These are phyloP conservation scores for Pinus tabuliformis DNA, from an alignment of 75 land plant genomes.

Conservation along the genomic window DNA sequence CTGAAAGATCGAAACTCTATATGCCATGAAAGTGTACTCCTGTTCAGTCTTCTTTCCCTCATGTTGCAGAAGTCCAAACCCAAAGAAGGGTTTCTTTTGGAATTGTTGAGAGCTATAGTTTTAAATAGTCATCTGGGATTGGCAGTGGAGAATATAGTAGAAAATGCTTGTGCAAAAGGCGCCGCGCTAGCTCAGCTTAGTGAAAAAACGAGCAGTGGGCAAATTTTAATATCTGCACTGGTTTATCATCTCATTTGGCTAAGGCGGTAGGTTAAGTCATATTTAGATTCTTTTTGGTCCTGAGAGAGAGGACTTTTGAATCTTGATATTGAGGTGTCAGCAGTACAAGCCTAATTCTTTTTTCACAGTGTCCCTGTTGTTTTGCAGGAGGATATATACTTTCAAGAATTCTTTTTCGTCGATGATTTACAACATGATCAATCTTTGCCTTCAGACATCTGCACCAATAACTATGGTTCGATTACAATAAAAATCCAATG, in stretches of 20 bases:
- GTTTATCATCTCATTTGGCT: conserved; percentile 50
- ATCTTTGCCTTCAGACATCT: conserved; percentile 9
- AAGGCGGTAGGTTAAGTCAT: conserved; percentile 48
- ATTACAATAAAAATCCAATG: conserved; percentile 29
- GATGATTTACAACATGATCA: background rate
- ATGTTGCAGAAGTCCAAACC: conserved; percentile 64
- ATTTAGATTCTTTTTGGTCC: background rate
- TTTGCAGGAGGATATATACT: conserved; percentile 33
- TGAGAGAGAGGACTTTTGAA: background rate
- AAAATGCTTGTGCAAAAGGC: conserved; percentile 45
- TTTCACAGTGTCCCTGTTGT: conserved; percentile 26
- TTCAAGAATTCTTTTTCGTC: conserved; percentile 15
- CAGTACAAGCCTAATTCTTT: background rate
- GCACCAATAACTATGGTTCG: background rate
- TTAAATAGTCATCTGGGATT: conserved; percentile 27
- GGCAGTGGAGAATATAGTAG: conserved; percentile 21
- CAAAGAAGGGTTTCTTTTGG: conserved; percentile 32
- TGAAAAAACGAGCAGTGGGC: conserved; percentile 36
- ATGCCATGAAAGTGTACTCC: conserved; percentile 24
- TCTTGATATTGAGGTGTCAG: background rate
- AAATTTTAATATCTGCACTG: conserved; percentile 37
- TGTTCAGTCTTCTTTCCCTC: conserved; percentile 47
- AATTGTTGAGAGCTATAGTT: conserved; percentile 55
- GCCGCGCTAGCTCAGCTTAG: conserved; percentile 30
- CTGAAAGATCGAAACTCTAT: conserved; percentile 1